These are phyloP conservation scores for Fistulinella prunicolor DNA, from an alignment of 768 basidiomycete genomes.

Conservation along the genomic window DNA sequence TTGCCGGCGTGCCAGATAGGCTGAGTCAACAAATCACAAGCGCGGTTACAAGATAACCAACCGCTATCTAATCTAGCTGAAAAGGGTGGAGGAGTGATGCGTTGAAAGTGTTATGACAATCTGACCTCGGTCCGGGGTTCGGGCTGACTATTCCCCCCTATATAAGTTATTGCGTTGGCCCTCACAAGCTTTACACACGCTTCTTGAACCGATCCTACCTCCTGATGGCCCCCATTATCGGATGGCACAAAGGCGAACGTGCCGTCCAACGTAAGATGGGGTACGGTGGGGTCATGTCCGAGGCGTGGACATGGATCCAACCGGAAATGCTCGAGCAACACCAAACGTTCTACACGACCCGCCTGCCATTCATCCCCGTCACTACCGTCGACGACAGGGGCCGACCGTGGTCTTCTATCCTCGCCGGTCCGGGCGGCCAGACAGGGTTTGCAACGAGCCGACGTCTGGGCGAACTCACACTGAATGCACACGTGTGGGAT, in stretches of 20 bases:
- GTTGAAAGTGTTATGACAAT: too few relatives aligned
- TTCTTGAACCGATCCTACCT: background rate
- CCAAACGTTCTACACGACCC: constrained; percentile 45
- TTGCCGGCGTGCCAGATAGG: too few relatives aligned
- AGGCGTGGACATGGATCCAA: constrained; percentile 39
- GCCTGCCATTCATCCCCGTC: constrained; percentile 53
- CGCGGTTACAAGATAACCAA: too few relatives aligned
- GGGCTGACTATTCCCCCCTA: background rate
- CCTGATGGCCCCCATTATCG: constrained; percentile 27
- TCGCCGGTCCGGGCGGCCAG: constrained; percentile 43
- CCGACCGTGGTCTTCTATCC: constrained; percentile 60
- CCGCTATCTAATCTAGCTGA: too few relatives aligned
- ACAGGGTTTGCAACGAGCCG: constrained; percentile 43
- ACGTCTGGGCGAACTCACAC: constrained; percentile 37
- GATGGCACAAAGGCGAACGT: constrained; percentile 49
- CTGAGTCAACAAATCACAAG: too few relatives aligned
- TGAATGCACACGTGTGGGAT: constrained; percentile 43
- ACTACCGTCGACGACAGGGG: constrained; percentile 49
- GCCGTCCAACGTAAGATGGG: constrained; percentile 48
- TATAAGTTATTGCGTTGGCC: too few relatives aligned
- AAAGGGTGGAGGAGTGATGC: too few relatives aligned
- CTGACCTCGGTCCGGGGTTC: background rate
- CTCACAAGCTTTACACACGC: too few relatives aligned
- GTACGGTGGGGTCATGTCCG: constrained; percentile 35
- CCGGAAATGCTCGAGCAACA: constrained; percentile 51